Percentiles rank a stretch among this genome's conserved stretches.
phyloP scores from a whole-genome alignment of 2,329 filamentous ascomycete species.

The Cladosporium phlei region DNA sequence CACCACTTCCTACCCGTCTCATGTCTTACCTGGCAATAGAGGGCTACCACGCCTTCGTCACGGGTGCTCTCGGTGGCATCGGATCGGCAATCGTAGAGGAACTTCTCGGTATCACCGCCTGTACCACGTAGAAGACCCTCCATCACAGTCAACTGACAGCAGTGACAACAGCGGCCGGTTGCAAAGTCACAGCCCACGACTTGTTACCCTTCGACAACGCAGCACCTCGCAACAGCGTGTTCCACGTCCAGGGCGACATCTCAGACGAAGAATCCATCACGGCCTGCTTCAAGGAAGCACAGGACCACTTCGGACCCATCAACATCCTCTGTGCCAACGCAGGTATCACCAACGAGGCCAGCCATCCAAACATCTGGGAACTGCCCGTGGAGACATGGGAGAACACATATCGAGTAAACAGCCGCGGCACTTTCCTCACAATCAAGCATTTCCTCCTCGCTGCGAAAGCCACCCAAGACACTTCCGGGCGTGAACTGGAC shows the following conservation, averaged over 20 bases:
- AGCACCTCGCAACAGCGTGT: conserved; percentile 33
- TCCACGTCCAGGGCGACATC: conserved; percentile 45
- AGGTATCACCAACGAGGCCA: conserved; percentile 48
- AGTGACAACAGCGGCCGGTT: conserved; percentile 43
- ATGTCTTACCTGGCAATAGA: conserved; percentile 47
- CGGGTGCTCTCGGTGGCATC: conserved; percentile 50
- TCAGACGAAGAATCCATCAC: conserved; percentile 44
- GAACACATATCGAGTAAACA: conserved; percentile 46
- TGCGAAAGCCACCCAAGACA: conserved; percentile 38
- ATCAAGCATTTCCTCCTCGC: conserved; percentile 52
- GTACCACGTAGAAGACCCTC: too few relatives aligned
- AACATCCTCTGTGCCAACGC: conserved; percentile 52
- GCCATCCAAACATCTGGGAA: conserved; percentile 49
- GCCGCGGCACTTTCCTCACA: conserved; percentile 50
- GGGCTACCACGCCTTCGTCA: conserved; percentile 50
- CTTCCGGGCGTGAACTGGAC: conserved; percentile 35
- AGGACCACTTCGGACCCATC: conserved; percentile 45
- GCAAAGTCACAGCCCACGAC: conserved; percentile 52
- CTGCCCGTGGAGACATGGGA: conserved; percentile 50
- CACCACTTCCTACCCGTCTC: too few relatives aligned
- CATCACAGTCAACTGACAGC: conserved; percentile 13
- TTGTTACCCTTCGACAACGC: conserved; percentile 34
- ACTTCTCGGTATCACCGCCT: conserved; percentile 51
- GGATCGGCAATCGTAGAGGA: conserved; percentile 48
- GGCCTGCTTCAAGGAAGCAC: conserved; percentile 38